A percentile compares a stretch with the other conserved stretches of the same genome.
Evolutionary conservation across 176 grass and related monocot genomes (phyloP).

Genomic region (Oryza glaberrima): DNA sequence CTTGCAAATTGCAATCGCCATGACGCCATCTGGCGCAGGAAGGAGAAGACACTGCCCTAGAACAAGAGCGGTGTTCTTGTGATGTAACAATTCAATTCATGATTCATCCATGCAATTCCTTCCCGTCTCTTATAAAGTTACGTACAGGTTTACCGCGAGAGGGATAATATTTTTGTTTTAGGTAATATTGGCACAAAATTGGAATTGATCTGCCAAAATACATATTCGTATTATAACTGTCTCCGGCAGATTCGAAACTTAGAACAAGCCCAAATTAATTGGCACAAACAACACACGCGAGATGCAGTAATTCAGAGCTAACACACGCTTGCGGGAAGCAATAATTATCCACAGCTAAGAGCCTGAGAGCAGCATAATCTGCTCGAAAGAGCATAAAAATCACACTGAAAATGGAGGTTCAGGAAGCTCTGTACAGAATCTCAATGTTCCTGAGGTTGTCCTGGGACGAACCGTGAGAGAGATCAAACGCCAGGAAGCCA

Average conservation of each 20-base stretch:
- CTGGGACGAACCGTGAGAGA: background rate
- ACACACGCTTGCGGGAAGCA: background rate
- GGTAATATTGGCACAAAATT: background rate
- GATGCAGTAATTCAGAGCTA: background rate
- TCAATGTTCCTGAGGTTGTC: conserved; percentile 6
- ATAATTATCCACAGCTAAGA: no score
- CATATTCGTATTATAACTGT: background rate
- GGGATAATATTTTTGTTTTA: background rate
- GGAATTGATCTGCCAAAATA: background rate
- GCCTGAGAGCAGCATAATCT: background rate
- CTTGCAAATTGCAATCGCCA: background rate
- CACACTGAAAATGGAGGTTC: background rate
- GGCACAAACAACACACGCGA: background rate
- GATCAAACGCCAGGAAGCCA: conserved; percentile 41
- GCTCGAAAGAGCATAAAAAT: background rate
- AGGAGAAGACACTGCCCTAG: background rate
- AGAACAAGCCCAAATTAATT: no score
- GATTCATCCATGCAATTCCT: background rate
- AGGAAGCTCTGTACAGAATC: conserved; percentile 31
- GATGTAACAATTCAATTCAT: background rate
- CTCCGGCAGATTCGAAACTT: background rate
- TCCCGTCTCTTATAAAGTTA: background rate
- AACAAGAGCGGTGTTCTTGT: conserved; percentile 5
- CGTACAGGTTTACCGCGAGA: background rate
- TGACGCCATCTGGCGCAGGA: background rate